Conservation (phyloP, 306 rosid species). For the Sicyos edulis region DNA sequence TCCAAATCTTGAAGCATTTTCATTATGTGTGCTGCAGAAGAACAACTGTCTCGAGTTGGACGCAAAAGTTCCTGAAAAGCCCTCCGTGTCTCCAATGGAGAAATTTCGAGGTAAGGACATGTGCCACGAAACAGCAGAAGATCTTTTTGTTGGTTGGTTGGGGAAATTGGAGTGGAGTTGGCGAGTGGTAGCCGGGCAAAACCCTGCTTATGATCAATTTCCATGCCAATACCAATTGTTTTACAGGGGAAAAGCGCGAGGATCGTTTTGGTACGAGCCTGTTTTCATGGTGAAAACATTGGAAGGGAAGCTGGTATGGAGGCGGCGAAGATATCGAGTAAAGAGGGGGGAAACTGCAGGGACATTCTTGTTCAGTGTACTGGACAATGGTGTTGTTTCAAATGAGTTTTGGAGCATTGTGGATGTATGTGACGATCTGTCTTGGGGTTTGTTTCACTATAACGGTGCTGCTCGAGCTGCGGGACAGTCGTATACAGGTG, state of each 20-base stretch:
- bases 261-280: conserved; percentile 88
- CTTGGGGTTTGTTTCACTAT: conserved; percentile 83
- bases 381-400: conserved; percentile 83
- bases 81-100: conserved; percentile 49
- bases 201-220: conserved; percentile 80
- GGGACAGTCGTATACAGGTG: conserved; percentile 76
- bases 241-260: conserved; percentile 76
- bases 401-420: conserved; percentile 85
- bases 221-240: conserved; percentile 85
- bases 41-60: conserved; percentile 77
- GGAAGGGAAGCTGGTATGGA: conserved; percentile 76
- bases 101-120: conserved; percentile 40
- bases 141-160: conserved; percentile 77
- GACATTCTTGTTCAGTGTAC: conserved; percentile 68
- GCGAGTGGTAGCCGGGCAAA: conserved; percentile 85
- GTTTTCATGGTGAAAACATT: conserved; percentile 73
- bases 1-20: conserved; percentile 66
- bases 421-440: conserved; percentile 62
- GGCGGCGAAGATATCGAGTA: conserved; percentile 70
- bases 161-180: conserved; percentile 79
- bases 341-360: conserved; percentile 61
- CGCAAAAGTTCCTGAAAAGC: conserved; percentile 61
- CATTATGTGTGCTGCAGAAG: conserved; percentile 83
- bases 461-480: conserved; percentile 82
- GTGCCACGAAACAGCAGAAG: conserved; percentile 58